Base-by-base conservation (phyloP, 2,329 filamentous ascomycete genomes). In the Fusarium albosuccineum region DNA sequence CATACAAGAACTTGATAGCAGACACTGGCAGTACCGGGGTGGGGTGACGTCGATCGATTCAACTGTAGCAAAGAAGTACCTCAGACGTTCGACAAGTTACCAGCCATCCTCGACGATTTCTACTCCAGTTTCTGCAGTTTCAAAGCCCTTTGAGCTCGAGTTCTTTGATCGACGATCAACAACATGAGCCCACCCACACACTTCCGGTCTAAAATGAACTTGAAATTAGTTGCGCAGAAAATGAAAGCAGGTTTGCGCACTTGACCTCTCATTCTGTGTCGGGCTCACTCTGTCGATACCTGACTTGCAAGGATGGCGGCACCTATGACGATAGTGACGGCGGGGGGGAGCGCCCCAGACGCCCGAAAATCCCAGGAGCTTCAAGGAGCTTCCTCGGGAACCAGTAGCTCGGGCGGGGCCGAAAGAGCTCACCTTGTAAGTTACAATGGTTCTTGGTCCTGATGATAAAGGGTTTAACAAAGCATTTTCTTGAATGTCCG, bases 1-100 rank as follows among this genome's bases (percentile, higher is more conserved):
- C 49, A 51, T 34, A 52, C 44, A 64, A 57, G 59, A 62, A 66
- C 67, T 69, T 60, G 61, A 53, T 64, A 53, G 27, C 30, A 58
- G 66, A 48, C 48, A 45, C 51, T 66, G 60, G 33, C 59, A 56
- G 30, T 41, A 39, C 30, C 30, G 34, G 53, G 44, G 62, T 62
- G 67, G 63, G 57, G 70, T 73, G 70, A 71, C 64, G 70, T 73
- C 59, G 70, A 71, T 71, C 57, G 49, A 68, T 45, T 44, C 40
- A n/a, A 46, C 46, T 59, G 26, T 22, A 57, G 62, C 11, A 48
- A 34, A 51, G 13, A 48, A 30, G 58, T 67, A 70, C 57, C 22
- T 41, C 13, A 34, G 42, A 33, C n/a, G 14, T 44, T 52, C 8
- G 45, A 65, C 46, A 49, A 26, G 26, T 30, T 49, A 41, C 36